Conservation (phyloP, 371 early-diverging fungal species). For the Dinochytrium kinnereticum region DNA sequence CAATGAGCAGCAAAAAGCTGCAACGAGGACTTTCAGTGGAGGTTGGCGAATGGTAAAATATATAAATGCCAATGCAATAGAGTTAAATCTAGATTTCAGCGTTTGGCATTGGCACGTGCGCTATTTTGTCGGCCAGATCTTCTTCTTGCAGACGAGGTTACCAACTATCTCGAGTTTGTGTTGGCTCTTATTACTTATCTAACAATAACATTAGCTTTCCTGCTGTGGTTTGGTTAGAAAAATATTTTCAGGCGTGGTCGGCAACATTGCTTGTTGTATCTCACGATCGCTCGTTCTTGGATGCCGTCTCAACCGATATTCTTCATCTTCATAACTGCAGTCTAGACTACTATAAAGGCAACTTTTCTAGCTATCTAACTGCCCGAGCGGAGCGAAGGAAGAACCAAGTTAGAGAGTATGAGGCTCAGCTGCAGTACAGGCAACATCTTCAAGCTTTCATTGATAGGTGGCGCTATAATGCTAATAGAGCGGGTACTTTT, state of each 20-base stretch:
- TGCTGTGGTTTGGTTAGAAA: conserved; percentile 97
- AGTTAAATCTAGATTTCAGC: conserved; percentile 46
- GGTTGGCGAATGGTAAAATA: conserved; percentile 68
- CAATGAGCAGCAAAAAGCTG: conserved; percentile 74
- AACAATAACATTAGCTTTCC: conserved; percentile 57
- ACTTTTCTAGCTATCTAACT: conserved; percentile 87
- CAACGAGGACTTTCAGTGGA: conserved; percentile 94
- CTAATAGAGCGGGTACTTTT: conserved; percentile 79
- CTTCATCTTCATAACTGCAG: conserved; percentile 91
- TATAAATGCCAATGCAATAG: conserved; percentile 51
- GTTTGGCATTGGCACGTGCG: conserved; percentile 94
- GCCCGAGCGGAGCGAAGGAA: conserved; percentile 91
- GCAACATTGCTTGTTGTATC: conserved; percentile 94
- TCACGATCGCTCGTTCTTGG: conserved; percentile 98
- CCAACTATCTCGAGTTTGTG: conserved; percentile 83
- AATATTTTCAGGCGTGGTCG: conserved; percentile 87
- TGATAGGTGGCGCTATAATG: conserved; percentile 98
- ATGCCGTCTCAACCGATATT: conserved; percentile 96
- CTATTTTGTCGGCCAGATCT: conserved; percentile 95
- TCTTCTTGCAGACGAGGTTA: conserved; percentile 98
- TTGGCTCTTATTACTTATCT: not conserved
- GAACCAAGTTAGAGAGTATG: conserved; percentile 90
- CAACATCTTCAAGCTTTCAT: conserved; percentile 92
- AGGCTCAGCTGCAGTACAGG: conserved; percentile 91
- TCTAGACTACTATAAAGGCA: conserved; percentile 94